Base-by-base conservation (phyloP, 345 rosid genomes). In the Arabidopsis suecica region DNA sequence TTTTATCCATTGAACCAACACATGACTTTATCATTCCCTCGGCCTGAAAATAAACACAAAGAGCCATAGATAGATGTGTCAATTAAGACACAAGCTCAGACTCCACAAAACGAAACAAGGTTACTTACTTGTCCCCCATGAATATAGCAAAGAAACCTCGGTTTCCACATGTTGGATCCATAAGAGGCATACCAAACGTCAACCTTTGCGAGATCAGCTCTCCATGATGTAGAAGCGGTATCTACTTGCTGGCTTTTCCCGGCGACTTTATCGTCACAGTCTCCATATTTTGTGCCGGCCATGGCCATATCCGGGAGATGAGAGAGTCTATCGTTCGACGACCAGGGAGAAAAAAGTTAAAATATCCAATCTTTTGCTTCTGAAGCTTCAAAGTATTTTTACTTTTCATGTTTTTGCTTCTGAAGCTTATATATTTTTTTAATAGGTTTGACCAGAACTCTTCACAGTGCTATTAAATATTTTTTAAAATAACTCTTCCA, bases 151-250 rank as follows among this genome's bases (percentile, higher is more conserved):
- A 87, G 82, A 78, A 93, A 88, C 81, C 97, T 85, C 9, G 88
- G 58, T 74, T 83, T 85, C 94, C 97, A 86, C 89, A 93, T 86
- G 83, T 85, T 93, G 61, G 91, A 89, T 66, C 98, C 98, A 79
- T 47, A 93, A 78, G 84, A 28, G 55, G 97, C 97, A 84, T 93
- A 91, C 91, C 94, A 93, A 72, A 93, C 32, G 33, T 88, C 94
- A 67, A 75, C 69, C 71, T 83, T 89, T 14, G 97, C 83, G 5
- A 87, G 84, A 69, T 80, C 89, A 37, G 87, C 73, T 80, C 96
- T 85, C 98, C 97, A 91, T 7, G 76, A 30, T 41, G 64, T 55
- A 61, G 83, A 67, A 50, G 45, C 72, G 60, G 50, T 36, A 54
- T 47, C 80, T 38, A 40, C 60, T 48, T 73, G 64, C 66, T 64